These are phyloP conservation scores for Lojkania enalia DNA, from an alignment of 2,329 filamentous ascomycete species.

Conservation along the genomic window DNA sequence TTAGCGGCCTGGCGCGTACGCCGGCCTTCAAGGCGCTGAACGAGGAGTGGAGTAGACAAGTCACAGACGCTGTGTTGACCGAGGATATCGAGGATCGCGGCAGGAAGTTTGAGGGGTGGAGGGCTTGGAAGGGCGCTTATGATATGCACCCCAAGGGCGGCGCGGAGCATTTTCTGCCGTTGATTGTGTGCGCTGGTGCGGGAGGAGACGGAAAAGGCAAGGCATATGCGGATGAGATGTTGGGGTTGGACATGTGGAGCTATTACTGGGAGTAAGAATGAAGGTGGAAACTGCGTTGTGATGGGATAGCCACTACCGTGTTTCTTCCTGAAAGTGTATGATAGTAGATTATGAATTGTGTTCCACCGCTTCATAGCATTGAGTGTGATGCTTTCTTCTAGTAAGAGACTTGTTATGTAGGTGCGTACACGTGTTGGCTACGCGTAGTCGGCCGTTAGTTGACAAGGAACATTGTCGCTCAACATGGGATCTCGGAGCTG, in stretches of 20 bases:
- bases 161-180: constrained; percentile 63
- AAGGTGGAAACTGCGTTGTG: too few species aligned
- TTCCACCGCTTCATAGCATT: too few species aligned
- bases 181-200: constrained; percentile 61
- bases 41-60: constrained; percentile 52
- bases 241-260: constrained; percentile 56
- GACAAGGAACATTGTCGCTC: too few species aligned
- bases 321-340: too few species aligned
- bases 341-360: too few species aligned
- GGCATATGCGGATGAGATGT: constrained; percentile 55
- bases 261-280: constrained; percentile 55
- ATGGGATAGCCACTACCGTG: too few species aligned
- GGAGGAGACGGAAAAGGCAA: constrained; percentile 49
- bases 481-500: too few species aligned
- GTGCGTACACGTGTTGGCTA: too few species aligned
- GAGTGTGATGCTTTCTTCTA: too few species aligned
- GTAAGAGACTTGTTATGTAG: too few species aligned
- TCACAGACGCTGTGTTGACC: constrained; percentile 49
- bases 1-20: constrained; percentile 30
- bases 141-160: constrained; percentile 59
- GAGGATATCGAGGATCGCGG: constrained; percentile 43
- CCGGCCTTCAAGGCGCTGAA: constrained; percentile 38
- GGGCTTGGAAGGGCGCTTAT: constrained; percentile 53
- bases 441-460: too few species aligned
- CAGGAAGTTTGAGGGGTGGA: constrained; percentile 52